Conservation (phyloP, 495 filamentous ascomycete genomes). For the Penicillium longicatenatum region DNA sequence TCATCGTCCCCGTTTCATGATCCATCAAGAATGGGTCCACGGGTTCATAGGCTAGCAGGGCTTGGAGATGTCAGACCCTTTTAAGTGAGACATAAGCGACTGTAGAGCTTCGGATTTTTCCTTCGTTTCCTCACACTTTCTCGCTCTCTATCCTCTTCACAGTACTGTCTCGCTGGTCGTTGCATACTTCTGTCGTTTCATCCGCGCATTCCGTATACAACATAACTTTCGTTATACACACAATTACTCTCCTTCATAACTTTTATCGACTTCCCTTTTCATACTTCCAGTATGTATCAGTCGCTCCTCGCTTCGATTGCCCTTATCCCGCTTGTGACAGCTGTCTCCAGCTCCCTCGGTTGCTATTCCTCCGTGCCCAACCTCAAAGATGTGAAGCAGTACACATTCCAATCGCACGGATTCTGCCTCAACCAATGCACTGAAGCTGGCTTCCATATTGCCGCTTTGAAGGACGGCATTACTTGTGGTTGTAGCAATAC, state of each 20-base stretch:
- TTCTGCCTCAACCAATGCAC: slow-evolving; percentile 36
- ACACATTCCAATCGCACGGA: slow-evolving; percentile 32
- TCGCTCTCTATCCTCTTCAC: slow-evolving; percentile 1
- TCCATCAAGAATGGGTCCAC: slow-evolving; percentile 6
- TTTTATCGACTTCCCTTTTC: neutral
- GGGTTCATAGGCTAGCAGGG: slow-evolving; percentile 2
- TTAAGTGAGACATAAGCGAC: slow-evolving; percentile 2
- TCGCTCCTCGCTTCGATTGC: slow-evolving; percentile 28
- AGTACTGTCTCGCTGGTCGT: neutral
- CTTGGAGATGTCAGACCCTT: slow-evolving; percentile 1
- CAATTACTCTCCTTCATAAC: neutral
- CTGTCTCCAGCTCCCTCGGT: slow-evolving; percentile 21
- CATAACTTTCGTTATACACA: slow-evolving; percentile 4
- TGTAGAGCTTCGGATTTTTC: neutral
- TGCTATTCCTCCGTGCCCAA: slow-evolving; percentile 38
- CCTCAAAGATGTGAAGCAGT: slow-evolving; percentile 25
- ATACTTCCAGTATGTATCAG: slow-evolving; percentile 17
- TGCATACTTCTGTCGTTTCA: neutral
- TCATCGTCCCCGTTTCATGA: slow-evolving; percentile 7
- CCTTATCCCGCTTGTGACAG: slow-evolving; percentile 25
- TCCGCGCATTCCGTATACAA: slow-evolving; percentile 5
- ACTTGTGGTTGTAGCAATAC: slow-evolving; percentile 42
- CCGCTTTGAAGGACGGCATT: slow-evolving; percentile 32
- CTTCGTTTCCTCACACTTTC: neutral
- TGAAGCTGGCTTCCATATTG: slow-evolving; percentile 27